Evolutionary conservation across 1,284 basidiomycete genomes (phyloP), one percentile per base, ranked within the genome.

Genomic region (Pterula multifida): DNA sequence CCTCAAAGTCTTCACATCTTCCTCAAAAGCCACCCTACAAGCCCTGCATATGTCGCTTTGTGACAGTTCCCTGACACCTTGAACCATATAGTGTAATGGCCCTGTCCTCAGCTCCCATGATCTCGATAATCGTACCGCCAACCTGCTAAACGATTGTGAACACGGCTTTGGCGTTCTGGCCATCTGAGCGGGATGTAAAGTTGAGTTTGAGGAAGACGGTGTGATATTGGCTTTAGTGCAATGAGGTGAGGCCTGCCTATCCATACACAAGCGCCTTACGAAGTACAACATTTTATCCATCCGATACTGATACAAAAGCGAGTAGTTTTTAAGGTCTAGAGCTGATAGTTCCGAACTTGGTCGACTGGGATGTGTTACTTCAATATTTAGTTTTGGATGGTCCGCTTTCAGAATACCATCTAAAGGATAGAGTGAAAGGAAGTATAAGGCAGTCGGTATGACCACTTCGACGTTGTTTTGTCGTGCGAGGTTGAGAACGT

Each of bases 271-370:
- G 26, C 62, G 56, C 35, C 73, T 73, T 21, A 73, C 63, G 55
- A 79, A 81, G 39, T 73, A 64, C n/a, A 76, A 62, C 49, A 76
- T 67, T 25, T 69, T 50, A 44, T 74, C 67, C 42, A 79, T 59
- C 22, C 78, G 72, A 52, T 73, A 65, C 60, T 81, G 78, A 60
- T 70, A 78, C 71, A 81, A 75, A 36, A 78, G 66, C 1, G 74
- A 75, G 58, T 79, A 81, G 42, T 68, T 62, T 53, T 64, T 60
- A 19, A 78, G 53, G 57, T 78, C 76, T 26, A 62, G 54, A 6
- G 65, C 50, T 3, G 65, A 63, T 15, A 80, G 61, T 26, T 63
- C 55, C 3, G 70, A 71, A 2, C 73, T 70, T 1, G 76, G 77
- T 19, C 68, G 68, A 2, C 76, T 76, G 13, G 75, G 70, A 55